Conservation (phyloP, 805 yeast species). For the Pichia eremophila region DNA sequence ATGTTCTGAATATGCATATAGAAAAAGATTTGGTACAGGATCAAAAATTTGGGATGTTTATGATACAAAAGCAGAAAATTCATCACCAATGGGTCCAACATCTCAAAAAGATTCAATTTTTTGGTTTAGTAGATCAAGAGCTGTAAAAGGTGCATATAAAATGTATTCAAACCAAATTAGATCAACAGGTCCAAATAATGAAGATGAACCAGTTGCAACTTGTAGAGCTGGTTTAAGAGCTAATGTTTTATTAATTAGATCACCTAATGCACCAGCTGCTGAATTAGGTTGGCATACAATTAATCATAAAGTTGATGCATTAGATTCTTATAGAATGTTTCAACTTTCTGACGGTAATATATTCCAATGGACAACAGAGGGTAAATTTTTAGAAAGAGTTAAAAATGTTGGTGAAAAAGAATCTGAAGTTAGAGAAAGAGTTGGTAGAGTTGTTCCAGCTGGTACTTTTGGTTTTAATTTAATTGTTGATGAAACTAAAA, state of each 20-base stretch:
- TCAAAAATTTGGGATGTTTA: conserved; percentile 48
- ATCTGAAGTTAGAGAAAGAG: conserved; percentile 52
- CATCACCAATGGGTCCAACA: conserved; percentile 31
- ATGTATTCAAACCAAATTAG: conserved; percentile 36
- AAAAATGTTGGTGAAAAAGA: conserved; percentile 54
- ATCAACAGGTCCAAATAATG: conserved; percentile 37
- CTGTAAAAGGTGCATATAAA: conserved; percentile 57
- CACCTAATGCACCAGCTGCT: conserved; percentile 39
- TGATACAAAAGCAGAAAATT: conserved; percentile 31
- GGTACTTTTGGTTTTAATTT: conserved; percentile 48
- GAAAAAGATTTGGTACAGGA: conserved; percentile 53
- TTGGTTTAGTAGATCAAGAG: conserved; percentile 53
- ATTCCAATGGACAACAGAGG: conserved; percentile 58
- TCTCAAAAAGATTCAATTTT: conserved; percentile 38
- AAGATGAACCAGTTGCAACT: conserved; percentile 50
- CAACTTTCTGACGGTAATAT: conserved; percentile 49
- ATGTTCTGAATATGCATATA: conserved; percentile 36
- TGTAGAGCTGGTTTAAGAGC: conserved; percentile 54
- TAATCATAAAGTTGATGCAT: conserved; percentile 51
- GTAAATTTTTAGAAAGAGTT: conserved; percentile 49
- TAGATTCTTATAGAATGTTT: conserved; percentile 52
- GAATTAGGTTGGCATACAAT: conserved; percentile 60
- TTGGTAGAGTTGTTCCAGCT: conserved; percentile 49
- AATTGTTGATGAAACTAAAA: conserved; percentile 42
- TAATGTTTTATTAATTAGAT: conserved; percentile 45